Evolutionary conservation across 1,284 basidiomycete species (phyloP), one percentile per base, ranked within the genome.

Genomic region (Ustilago hordei): DNA sequence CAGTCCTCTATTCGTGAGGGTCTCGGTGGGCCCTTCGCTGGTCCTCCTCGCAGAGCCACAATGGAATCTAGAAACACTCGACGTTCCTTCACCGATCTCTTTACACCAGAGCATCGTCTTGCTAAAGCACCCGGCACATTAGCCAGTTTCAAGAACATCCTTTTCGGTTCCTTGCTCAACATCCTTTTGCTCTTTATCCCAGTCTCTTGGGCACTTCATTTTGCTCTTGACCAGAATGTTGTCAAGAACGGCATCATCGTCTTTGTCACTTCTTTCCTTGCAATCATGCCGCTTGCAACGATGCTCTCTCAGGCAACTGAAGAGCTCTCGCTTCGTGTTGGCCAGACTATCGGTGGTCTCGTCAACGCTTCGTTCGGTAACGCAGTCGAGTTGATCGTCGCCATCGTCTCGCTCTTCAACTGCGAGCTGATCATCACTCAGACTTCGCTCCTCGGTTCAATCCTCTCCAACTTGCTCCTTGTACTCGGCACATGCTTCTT

Each of bases 361-460:
- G 74, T 83, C 67, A 83, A 83, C 35, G 81, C 81, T 35, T 79
- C 81, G 2, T 68, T 83, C 34, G 81, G 81, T 28, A 83, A 83
- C 35, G 81, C 81, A 2, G 81, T 83, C 60, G 81, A 83, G 50
- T 54, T 83, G 41, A 83, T 83, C 55, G 81, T 83, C 6, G 81
- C 81, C 34, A 83, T 83, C 60, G 79, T 83, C 15, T 80, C 81
- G 39, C 75, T 83, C 23, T 79, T 83, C 69, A 62, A 83, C 23
- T 83, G 81, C 71, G 75, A 83, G 63, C 63, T 82, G 9, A 76
- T 73, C 47, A 80, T 83, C 55, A 79, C 79, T 0, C 81, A 83
- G 55, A 82, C 81, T 4, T 82, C 80, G 47, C 60, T 83, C 28
- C 66, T 83, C 35, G 81, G 81, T 1, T 82, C 80, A 1, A 76